Evolutionary conservation across 768 basidiomycete species (phyloP), one percentile per base, ranked within the genome.

Genomic region (Tulasnella sp.): DNA sequence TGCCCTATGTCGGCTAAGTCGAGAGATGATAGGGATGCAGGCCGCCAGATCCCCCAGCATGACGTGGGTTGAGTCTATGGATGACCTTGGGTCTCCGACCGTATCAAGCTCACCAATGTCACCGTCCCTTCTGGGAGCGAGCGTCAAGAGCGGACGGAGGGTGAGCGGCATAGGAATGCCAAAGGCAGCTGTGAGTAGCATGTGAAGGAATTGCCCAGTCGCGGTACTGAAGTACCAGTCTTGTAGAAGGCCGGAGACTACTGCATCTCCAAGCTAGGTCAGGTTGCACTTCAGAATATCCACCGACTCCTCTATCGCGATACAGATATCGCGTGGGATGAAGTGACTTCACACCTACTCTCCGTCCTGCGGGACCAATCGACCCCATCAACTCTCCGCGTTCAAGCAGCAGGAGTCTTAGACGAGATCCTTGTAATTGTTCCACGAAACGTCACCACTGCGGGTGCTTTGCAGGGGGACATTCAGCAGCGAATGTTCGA

Each of bases 21-120:
- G 81, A 9, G 92, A 92, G 70, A 97, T 98, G 92, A 81, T 97
- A 19, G 85, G 85, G 38, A 85, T 96, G 82, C 85, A 90, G 52
- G 70, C 80, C 27, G 30, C 52, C 17, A 44, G 44, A 25, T 44
- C 21, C 24, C 34, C 30, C 24, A 30, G 30, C 55, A 29, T 43
- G 29, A 22, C 22, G 5, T 3, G 21, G 1, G 24, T 31, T 3
- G 61, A 58, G 46, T 63, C 45, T n/a, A 29, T 31, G 62, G 62
- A 63, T 15, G 62, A 63, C 12, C 2, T 49, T 11, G 24, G 29
- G 49, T 25, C 53, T 4, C 50, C 61, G 3, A 15, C 29, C 19
- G 21, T 21, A 8, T 44, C 46, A 31, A 29, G 41, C 12, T 44
- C 44, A 19, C 59, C 27, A 7, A 52, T 25, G 50, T 38, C 34